Evolutionary conservation across 106 monocot genomes (phyloP).

Genomic region (Narthecium ossifragum): DNA sequence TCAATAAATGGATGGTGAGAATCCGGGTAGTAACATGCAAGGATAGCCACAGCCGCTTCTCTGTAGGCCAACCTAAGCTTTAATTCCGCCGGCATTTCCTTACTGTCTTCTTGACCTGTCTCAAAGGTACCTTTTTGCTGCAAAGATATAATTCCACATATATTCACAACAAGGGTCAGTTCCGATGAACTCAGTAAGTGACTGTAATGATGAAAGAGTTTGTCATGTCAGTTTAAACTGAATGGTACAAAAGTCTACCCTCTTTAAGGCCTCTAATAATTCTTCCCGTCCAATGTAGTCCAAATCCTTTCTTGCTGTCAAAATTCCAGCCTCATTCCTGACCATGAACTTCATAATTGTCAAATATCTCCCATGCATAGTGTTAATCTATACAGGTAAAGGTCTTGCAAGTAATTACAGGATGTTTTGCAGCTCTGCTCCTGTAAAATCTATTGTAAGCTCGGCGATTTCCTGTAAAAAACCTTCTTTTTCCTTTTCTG

Average conservation of each 20-base stretch:
- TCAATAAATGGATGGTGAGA: constrained; percentile 52
- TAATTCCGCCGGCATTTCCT: constrained; percentile 58
- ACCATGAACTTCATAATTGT: constrained; percentile 16
- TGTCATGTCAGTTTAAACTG: not conserved
- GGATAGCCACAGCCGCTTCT: constrained; percentile 77
- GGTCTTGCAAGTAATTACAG: constrained; percentile 33
- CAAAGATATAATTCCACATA: constrained; percentile 17
- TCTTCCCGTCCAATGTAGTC: constrained; percentile 77
- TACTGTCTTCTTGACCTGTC: constrained; percentile 82
- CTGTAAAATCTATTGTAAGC: constrained; percentile 77
- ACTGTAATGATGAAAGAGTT: too few relatives aligned
- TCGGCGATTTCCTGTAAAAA: constrained; percentile 79
- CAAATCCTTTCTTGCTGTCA: constrained; percentile 78
- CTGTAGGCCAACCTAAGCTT: constrained; percentile 75
- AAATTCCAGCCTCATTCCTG: constrained; percentile 89
- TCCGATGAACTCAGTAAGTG: too few relatives aligned
- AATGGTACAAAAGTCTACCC: constrained; percentile 23
- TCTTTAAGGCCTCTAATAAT: constrained; percentile 65
- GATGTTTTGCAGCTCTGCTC: constrained; percentile 91
- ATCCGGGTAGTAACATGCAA: constrained; percentile 66
- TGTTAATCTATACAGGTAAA: not conserved
- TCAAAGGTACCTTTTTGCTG: constrained; percentile 95
- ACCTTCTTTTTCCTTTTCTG: constrained; percentile 49
- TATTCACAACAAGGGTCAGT: too few relatives aligned
- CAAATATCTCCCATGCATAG: not conserved